Conservation (phyloP, 2,329 filamentous ascomycete genomes). For the Penicillium sp. region DNA sequence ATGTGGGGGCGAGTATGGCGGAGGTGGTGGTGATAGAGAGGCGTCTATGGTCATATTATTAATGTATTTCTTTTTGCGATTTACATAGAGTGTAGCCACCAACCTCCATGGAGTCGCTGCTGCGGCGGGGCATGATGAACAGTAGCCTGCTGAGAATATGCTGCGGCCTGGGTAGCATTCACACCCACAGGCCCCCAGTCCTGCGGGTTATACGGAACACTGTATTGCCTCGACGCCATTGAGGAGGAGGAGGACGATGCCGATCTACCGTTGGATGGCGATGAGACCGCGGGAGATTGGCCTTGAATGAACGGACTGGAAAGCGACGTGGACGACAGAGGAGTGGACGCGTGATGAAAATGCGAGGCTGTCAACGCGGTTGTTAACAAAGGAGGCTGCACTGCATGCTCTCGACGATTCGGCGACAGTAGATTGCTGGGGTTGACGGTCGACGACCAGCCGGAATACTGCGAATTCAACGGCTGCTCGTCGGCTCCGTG, state of each 20-base stretch:
- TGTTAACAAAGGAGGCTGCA: conserved; percentile 48
- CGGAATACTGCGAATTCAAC: conserved; percentile 33
- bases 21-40: conserved; percentile 41
- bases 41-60: conserved; percentile 27
- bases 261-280: conserved; percentile 40
- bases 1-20: conserved; percentile 45
- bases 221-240: conserved; percentile 52
- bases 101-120: conserved; percentile 38
- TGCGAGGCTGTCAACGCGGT: conserved; percentile 46
- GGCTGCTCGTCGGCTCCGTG: conserved; percentile 40
- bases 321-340: conserved; percentile 49
- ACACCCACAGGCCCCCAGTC: conserved; percentile 51
- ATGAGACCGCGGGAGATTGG: conserved; percentile 43
- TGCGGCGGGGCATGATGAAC: conserved; percentile 35
- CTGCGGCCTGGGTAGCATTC: conserved; percentile 30
- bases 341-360: conserved; percentile 44
- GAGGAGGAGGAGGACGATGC: conserved; percentile 43
- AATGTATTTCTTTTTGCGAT: background rate
- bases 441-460: conserved; percentile 38
- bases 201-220: conserved; percentile 53
- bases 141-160: conserved; percentile 35
- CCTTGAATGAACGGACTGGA: conserved; percentile 49
- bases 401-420: conserved; percentile 48
- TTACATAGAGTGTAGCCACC: conserved; percentile 18
- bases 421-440: conserved; percentile 42